Conservation (phyloP, 495 filamentous ascomycete genomes). For the Talaromyces wortmannii region DNA sequence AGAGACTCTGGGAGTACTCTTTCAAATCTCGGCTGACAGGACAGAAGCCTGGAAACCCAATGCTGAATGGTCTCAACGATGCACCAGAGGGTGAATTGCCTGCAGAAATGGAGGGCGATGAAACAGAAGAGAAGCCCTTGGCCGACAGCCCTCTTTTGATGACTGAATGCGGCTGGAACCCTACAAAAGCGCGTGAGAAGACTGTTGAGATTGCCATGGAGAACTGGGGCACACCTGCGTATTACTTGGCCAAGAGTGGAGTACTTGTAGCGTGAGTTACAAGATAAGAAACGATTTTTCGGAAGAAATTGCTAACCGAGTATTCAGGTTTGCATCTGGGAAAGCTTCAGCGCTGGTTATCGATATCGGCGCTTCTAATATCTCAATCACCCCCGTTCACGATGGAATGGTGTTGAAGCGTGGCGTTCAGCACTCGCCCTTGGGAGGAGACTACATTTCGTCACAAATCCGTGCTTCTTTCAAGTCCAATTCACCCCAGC, state of each 20-base stretch:
- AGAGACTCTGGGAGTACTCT: conserved; percentile 82
- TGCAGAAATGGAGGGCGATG: conserved; percentile 58
- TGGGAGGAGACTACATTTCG: conserved; percentile 86
- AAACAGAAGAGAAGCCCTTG: conserved; percentile 69
- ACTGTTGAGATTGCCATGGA: conserved; percentile 93
- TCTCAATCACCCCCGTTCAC: conserved; percentile 84
- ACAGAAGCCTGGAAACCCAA: conserved; percentile 52
- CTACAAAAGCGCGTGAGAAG: conserved; percentile 79
- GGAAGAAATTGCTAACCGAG: not conserved
- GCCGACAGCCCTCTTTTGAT: conserved; percentile 86
- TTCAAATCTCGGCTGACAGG: conserved; percentile 73
- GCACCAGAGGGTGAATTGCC: conserved; percentile 50
- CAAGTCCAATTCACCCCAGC: conserved; percentile 60
- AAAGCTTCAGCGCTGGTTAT: conserved; percentile 88
- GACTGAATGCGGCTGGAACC: conserved; percentile 92
- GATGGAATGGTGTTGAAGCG: conserved; percentile 93
- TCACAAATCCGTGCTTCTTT: conserved; percentile 79
- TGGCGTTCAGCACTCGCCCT: conserved; percentile 71
- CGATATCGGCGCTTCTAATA: conserved; percentile 86
- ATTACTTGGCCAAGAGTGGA: conserved; percentile 73
- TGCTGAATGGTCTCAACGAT: conserved; percentile 72
- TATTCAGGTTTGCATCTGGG: conserved; percentile 70
- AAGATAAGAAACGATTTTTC: not conserved
- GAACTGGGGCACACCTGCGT: conserved; percentile 87
- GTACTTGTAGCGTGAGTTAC: conserved; percentile 54